Evolutionary conservation across 2,329 filamentous ascomycete genomes (phyloP).

Genomic region (Arthroderma uncinatum): DNA sequence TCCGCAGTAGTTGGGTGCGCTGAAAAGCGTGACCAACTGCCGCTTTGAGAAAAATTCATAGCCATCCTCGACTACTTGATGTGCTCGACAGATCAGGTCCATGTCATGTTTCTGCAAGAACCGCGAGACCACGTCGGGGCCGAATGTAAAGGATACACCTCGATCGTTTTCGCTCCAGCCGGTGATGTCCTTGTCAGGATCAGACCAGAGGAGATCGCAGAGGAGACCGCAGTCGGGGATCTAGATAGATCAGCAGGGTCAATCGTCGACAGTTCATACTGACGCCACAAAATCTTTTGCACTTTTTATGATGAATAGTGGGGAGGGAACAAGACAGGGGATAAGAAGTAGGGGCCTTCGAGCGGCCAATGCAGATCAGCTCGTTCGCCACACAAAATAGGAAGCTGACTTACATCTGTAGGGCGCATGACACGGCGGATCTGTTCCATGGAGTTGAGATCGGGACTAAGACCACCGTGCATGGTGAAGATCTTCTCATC

Average conservation of each 20-base stretch:
- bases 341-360: constrained; percentile 3
- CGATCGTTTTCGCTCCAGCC: constrained; percentile 99
- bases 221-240: constrained; percentile 96
- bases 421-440: constrained; percentile 98
- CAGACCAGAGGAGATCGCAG: constrained; percentile 96
- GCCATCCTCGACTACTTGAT: constrained; percentile 97
- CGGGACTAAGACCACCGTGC: constrained; percentile 94
- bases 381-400: constrained; percentile 7
- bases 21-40: constrained; percentile 94
- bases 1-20: constrained; percentile 96
- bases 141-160: constrained; percentile 97
- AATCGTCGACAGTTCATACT: constrained; percentile 6
- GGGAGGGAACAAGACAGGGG: not conserved
- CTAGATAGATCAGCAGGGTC: constrained; percentile 38
- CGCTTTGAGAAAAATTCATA: constrained; percentile 99
- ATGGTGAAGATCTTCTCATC: constrained; percentile 99
- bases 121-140: constrained; percentile 88
- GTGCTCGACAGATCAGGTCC: constrained; percentile 96
- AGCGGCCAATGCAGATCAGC: not conserved
- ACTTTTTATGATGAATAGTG: too few species aligned
- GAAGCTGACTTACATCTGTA: constrained; percentile 67
- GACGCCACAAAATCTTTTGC: constrained; percentile 14
- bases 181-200: constrained; percentile 97
- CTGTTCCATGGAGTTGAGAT: constrained; percentile 99
- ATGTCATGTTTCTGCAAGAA: constrained; percentile 99